phyloP scores from a whole-genome alignment of 306 rosid species.

The Macrotyloma uniflorum region DNA sequence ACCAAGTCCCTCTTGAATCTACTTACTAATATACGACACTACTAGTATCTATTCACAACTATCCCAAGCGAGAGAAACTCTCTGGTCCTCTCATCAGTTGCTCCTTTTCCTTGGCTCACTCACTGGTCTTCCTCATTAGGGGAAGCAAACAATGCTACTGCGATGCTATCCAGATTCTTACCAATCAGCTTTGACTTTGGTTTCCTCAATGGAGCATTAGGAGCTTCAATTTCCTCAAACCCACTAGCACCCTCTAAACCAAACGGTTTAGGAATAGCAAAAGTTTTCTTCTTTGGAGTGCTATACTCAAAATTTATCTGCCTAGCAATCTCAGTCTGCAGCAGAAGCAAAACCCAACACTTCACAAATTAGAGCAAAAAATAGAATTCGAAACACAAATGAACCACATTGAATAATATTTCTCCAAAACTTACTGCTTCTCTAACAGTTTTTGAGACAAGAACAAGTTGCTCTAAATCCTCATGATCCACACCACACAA shows the following conservation, averaged over 20 bases:
- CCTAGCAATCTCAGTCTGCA: conserved; percentile 73
- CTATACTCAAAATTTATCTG: conserved; percentile 67
- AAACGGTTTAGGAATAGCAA: conserved; percentile 39
- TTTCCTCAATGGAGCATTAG: conserved; percentile 64
- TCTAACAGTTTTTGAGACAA: conserved; percentile 61
- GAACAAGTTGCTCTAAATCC: conserved; percentile 69
- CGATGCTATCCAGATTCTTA: conserved; percentile 51
- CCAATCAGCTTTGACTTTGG: conserved; percentile 37
- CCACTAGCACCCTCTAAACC: conserved; percentile 37
- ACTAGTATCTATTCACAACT: conserved; percentile 40
- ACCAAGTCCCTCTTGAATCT: conserved; percentile 32
- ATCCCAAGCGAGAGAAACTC: conserved; percentile 10
- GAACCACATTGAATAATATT: background rate
- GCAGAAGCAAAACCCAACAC: conserved; percentile 35
- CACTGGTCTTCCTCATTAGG: conserved; percentile 37
- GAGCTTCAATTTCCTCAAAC: conserved; percentile 61
- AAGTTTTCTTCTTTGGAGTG: conserved; percentile 66
- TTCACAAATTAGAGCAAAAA: conserved; percentile 29
- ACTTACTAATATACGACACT: conserved; percentile 30
- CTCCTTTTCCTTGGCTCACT: conserved; percentile 30
- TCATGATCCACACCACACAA: conserved; percentile 80
- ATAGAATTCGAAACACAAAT: background rate
- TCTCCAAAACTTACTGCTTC: conserved; percentile 65
- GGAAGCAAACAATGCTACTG: conserved; percentile 59
- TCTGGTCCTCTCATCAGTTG: background rate